Evolutionary conservation across 225 moss, liverwort and hornwort species (phyloP).

Genomic region (Rhytidiadelphus loreus): DNA sequence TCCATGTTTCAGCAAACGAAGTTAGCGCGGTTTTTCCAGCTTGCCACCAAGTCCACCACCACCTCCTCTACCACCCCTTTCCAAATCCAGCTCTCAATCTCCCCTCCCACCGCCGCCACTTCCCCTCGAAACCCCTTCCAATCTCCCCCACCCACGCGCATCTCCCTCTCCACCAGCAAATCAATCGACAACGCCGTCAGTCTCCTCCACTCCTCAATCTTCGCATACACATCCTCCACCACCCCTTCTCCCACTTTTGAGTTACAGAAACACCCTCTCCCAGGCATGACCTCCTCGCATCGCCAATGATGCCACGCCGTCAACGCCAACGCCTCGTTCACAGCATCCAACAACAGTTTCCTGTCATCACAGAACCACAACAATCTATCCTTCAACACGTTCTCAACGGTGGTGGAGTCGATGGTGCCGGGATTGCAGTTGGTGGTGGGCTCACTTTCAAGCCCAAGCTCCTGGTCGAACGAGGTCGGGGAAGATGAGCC

Average conservation of each 20-base stretch:
- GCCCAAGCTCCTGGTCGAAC: conserved; percentile 1
- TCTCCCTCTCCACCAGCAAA: conserved; percentile 9
- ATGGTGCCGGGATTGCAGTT: not conserved
- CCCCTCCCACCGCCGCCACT: conserved; percentile 7
- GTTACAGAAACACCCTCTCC: not conserved
- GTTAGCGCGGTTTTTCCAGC: not conserved
- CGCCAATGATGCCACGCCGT: not conserved
- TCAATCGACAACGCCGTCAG: not conserved
- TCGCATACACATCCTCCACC: conserved; percentile 12
- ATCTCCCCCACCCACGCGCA: not conserved
- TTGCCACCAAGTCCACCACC: not conserved
- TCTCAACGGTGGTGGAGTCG: not conserved
- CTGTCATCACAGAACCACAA: conserved; percentile 13
- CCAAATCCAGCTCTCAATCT: conserved; percentile 22
- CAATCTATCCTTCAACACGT: not conserved
- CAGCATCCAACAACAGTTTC: conserved; percentile 21
- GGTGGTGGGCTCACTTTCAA: not conserved
- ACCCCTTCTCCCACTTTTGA: not conserved
- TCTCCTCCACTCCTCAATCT: conserved; percentile 27
- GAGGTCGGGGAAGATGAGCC: not conserved
- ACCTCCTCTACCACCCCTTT: conserved; percentile 24
- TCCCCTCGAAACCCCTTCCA: conserved; percentile 13
- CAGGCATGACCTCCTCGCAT: not conserved
- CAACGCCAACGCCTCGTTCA: conserved; percentile 18
- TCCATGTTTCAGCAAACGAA: not conserved